A percentile compares a stretch with the other conserved stretches of the same genome.
Evolutionary conservation across 2,329 filamentous ascomycete species (phyloP).

Genomic region (Colletotrichum acutatum): DNA sequence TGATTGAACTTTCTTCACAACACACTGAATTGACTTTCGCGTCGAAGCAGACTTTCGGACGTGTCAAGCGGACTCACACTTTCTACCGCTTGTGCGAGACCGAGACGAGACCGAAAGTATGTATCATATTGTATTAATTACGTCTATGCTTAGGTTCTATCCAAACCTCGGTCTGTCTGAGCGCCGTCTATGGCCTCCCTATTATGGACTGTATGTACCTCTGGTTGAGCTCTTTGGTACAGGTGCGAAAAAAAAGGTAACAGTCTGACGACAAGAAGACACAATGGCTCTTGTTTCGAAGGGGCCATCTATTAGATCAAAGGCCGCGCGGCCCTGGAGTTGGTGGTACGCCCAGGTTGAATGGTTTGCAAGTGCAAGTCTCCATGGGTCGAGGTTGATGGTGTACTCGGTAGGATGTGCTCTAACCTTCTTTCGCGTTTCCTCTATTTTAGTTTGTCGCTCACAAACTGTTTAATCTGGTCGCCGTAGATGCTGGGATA

Average conservation of each 20-base stretch:
- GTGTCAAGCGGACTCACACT: not conserved
- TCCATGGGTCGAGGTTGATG: not conserved
- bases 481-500: constrained; percentile 31
- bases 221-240: not conserved
- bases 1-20: not conserved
- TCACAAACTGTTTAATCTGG: constrained; percentile 32
- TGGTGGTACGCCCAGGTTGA: not conserved
- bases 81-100: not conserved
- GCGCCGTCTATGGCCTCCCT: not conserved
- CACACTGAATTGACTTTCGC: not conserved
- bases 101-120: too few relatives aligned
- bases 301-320: not conserved
- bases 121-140: constrained; percentile 2
- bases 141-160: constrained; percentile 11
- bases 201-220: not conserved
- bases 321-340: not conserved
- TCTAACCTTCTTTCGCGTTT: not conserved
- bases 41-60: not conserved
- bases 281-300: not conserved
- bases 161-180: constrained; percentile 9
- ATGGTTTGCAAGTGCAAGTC: not conserved
- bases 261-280: not conserved
- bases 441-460: constrained; percentile 23
- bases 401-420: too few relatives aligned
- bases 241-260: not conserved